Percentiles rank a stretch among this genome's conserved stretches.
Evolutionary conservation across 2,329 filamentous ascomycete genomes (phyloP).

Genomic region (Colletotrichum sp.): DNA sequence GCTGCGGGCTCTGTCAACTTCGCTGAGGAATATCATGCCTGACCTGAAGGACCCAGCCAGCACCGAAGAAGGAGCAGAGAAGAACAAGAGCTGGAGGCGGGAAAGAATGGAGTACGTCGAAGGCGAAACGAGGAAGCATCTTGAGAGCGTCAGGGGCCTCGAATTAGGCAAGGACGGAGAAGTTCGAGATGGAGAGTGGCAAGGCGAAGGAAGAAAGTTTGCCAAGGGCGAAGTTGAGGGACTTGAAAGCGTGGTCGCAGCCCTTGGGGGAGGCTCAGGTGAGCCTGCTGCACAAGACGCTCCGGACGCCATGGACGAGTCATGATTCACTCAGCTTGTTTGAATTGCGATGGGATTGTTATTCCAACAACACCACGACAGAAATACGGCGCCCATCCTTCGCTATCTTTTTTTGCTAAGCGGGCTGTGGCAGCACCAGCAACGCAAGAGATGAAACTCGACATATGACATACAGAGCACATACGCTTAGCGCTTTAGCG

Average conservation of each 20-base stretch:
- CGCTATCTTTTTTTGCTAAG: neutral
- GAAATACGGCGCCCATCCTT: neutral
- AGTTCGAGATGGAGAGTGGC: slow-evolving; percentile 70
- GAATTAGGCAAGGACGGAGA: slow-evolving; percentile 68
- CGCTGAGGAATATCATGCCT: slow-evolving; percentile 69
- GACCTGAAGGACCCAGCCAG: slow-evolving; percentile 50
- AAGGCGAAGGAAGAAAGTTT: slow-evolving; percentile 56
- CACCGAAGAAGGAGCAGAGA: slow-evolving; percentile 33
- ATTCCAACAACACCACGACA: neutral
- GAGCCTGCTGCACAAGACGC: slow-evolving; percentile 1
- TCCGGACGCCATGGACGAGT: slow-evolving; percentile 18
- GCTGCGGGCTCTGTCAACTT: slow-evolving; percentile 68
- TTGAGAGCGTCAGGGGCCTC: slow-evolving; percentile 73
- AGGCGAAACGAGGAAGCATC: slow-evolving; percentile 74
- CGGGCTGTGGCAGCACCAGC: neutral
- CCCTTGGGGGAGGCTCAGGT: slow-evolving; percentile 43
- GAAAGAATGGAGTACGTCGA: slow-evolving; percentile 86
- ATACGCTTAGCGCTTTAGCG: neutral
- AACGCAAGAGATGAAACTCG: neutral
- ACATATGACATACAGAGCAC: neutral
- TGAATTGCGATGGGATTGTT: neutral
- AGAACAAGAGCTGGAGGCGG: slow-evolving; percentile 64
- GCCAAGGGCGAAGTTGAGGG: slow-evolving; percentile 61
- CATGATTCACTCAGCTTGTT: neutral
- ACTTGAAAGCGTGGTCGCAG: slow-evolving; percentile 54